Percentiles rank a stretch among this genome's conserved stretches.
These are phyloP conservation scores for Ophioceras dolichostomum DNA, from an alignment of 2,329 filamentous ascomycete genomes.

Conservation along the genomic window DNA sequence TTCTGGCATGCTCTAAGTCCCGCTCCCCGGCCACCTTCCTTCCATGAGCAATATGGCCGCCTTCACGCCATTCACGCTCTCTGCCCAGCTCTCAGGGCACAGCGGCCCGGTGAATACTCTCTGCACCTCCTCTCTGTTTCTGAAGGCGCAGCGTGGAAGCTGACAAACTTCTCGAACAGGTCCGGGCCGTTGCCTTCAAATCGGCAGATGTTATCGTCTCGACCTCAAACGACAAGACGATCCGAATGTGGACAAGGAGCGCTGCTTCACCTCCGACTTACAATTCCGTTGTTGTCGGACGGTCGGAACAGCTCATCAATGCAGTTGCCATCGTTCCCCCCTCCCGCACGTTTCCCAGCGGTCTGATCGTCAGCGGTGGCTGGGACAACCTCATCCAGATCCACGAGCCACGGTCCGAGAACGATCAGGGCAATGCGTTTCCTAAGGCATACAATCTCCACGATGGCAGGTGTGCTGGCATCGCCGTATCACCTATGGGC, in stretches of 20 bases:
- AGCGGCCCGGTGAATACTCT: no score
- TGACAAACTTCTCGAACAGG: slow-evolving; percentile 38
- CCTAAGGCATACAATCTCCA: no score
- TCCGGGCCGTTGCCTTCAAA: slow-evolving; percentile 66
- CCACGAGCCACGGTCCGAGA: slow-evolving; percentile 50
- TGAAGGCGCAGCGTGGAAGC: no score
- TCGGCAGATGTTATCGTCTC: slow-evolving; percentile 50
- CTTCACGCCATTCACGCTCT: slow-evolving; percentile 94
- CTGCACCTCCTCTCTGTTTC: no score
- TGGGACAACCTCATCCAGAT: slow-evolving; percentile 91
- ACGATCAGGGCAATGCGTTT: slow-evolving; percentile 9
- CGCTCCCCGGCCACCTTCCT: background rate
- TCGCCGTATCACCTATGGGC: slow-evolving; percentile 65
- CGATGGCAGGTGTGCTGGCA: no score
- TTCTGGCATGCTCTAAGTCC: no score
- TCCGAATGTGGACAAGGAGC: slow-evolving; percentile 69
- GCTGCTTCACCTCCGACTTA: slow-evolving; percentile 49
- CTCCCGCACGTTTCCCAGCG: slow-evolving; percentile 56
- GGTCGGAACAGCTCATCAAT: slow-evolving; percentile 81
- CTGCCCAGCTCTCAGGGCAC: slow-evolving; percentile 78
- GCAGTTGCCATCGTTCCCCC: slow-evolving; percentile 66
- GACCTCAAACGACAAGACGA: slow-evolving; percentile 82
- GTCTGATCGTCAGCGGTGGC: slow-evolving; percentile 76
- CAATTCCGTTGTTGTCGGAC: slow-evolving; percentile 65
- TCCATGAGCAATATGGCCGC: slow-evolving; percentile 46